Evolutionary conservation across 2,329 filamentous ascomycete genomes (phyloP).

Genomic region (Rhinocladiella mackenziei): DNA sequence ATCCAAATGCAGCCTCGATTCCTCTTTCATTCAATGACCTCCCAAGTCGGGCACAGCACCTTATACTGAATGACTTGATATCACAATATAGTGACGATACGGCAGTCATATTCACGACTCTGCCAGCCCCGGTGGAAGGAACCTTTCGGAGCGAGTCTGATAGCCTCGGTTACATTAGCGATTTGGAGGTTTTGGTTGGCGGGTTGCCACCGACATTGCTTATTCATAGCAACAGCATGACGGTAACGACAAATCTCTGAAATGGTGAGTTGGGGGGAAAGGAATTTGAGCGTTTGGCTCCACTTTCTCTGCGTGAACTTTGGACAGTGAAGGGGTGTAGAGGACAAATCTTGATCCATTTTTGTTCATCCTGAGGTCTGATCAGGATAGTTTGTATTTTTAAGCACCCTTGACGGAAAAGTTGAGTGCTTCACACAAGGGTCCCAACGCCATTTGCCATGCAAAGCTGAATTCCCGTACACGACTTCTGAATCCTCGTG

Average conservation of each 20-base stretch:
- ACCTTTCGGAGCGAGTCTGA: constrained; percentile 67
- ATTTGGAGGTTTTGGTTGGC: constrained; percentile 73
- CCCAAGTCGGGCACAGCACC: constrained; percentile 75
- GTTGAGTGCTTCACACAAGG: neutral
- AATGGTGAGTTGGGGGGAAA: neutral
- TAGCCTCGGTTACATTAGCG: constrained; percentile 69
- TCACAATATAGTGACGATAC: constrained; percentile 63
- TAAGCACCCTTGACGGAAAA: neutral
- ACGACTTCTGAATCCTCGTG: neutral
- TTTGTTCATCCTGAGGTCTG: too few relatives aligned
- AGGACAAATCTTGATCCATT: neutral
- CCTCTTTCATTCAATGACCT: constrained; percentile 82
- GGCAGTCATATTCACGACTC: constrained; percentile 75
- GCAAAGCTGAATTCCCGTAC: neutral
- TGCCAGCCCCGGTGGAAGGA: constrained; percentile 75
- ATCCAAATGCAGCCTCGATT: constrained; percentile 57
- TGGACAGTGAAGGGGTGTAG: too few relatives aligned
- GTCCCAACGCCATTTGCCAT: neutral
- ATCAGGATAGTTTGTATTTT: too few relatives aligned
- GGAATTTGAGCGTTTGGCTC: too few relatives aligned
- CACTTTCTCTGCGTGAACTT: too few relatives aligned
- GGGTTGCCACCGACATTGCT: constrained; percentile 71
- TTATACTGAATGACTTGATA: constrained; percentile 84
- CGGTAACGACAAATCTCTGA: constrained; percentile 71
- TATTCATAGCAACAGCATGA: constrained; percentile 86